Base-by-base conservation (phyloP, 192 early-diverging fungal species). In the Coemansia erecta region DNA sequence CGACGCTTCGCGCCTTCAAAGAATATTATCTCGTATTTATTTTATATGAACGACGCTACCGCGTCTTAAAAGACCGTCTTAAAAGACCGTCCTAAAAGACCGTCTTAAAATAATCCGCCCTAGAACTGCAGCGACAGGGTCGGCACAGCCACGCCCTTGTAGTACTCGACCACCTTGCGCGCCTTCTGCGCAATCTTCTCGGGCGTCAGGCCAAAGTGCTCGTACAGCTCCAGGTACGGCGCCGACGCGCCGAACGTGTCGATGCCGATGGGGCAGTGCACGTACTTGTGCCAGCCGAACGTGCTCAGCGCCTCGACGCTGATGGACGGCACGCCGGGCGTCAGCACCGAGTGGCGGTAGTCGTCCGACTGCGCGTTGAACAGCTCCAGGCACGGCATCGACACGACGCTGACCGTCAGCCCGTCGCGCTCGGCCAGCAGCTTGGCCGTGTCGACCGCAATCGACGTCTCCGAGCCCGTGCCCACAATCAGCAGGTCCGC, bases 271-370 rank as follows among this genome's bases (percentile, higher is more conserved):
- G 87, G 84, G 22, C 82, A 85, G 80, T 97, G 95, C 13, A 93
- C 88, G 70, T 92, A 97, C 70, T 90, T 92, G 66, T 79, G 72
- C 94, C 96, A 98, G n/a, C 92, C 89, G 73, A 90, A 89, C 45
- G 91, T 92, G 39, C 82, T 54, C 72, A 92, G 71, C 2, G 91
- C 94, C 80, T 98, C 96, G 39, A 96, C 86, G 65, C 87, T 90
- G 49, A 96, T 77, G n/a, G 88, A 79, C 1, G 94, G 94, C 37
- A 95, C 71, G 11, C 90, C 90, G 17, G 82, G 77, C 0, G 85
- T 79, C 51, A 98, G 82, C n/a, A 98, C 94, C 9, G 73, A 71
- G 26, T 86, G 80, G 62, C 86, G 82, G 83, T 98, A 98, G 23
- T 83, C 87, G n/a, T 81, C 64, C 1, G 83, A 44, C 75, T 98